Base-by-base conservation (phyloP, 257 asterid species). In the Paulownia fortunei region DNA sequence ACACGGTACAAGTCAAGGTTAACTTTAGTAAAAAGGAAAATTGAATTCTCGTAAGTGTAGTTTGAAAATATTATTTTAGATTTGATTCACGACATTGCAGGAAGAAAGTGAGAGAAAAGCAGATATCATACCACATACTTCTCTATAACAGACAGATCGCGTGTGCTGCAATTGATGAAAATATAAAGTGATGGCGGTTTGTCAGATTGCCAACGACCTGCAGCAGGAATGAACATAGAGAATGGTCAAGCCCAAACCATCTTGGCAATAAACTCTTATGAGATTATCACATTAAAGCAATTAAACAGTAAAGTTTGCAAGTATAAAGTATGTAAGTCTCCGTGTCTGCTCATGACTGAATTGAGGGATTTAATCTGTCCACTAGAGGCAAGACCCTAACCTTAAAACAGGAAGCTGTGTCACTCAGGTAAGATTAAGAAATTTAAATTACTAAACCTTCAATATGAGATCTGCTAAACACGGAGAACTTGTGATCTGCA, bases 181-280 rank as follows among this genome's bases (percentile, higher is more conserved):
- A 95, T 83, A 73, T 91, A 91, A 15, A 95, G 88, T 69, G 97
- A 86, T 18, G 99, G 97, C 30, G 97, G 94, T 78, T 70, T 86
- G 73, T 91, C 96, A 16, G 97, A 82, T 85, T 89, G 77, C 99
- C 99, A 95, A 77, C 97, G 96, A 80, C 64, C 99, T 95, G 93
- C 85, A 81, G 62, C 32, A 67, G 30, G 68, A 81, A 58, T 23
- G 27, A 58, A 77, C 5, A 42, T 55, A 55, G 36, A 34, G 23
- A 76, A 13, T 47, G 19, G 68, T 84, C 46, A 79, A 75, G 24
- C 46, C 55, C 24, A 70, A 71, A 72, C 46, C 49, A 41, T 61
- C 6, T 55, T 15, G 9, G 56, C 13, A 37, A 8, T 74, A 56
- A 65, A 52, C 69, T 39, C 18, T 59, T 9, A 41, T 12, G 34